These are phyloP conservation scores for Friedmanniomyces simplex DNA, from an alignment of 495 filamentous ascomycete species.

Conservation along the genomic window DNA sequence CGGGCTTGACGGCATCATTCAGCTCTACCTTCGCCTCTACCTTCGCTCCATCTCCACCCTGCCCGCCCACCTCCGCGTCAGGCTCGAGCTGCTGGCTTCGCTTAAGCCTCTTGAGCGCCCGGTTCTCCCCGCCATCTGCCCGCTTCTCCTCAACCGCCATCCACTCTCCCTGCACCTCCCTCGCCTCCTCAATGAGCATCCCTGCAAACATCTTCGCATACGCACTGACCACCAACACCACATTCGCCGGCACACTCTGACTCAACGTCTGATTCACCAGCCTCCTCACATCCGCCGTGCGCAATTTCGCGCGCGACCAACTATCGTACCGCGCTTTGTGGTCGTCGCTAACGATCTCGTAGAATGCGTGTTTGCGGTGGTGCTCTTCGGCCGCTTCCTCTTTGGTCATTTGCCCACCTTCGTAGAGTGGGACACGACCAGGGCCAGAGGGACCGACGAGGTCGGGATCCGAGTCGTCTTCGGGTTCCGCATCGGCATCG, in stretches of 20 bases:
- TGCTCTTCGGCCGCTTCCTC: background rate
- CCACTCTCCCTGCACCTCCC: constrained; percentile 73
- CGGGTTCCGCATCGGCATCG: constrained; percentile 1
- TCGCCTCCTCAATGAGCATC: constrained; percentile 69
- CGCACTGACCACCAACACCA: constrained; percentile 68
- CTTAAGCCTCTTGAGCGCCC: constrained; percentile 25
- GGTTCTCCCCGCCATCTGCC: constrained; percentile 16
- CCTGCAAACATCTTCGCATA: constrained; percentile 79
- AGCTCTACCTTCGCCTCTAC: too few species aligned
- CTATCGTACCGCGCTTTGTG: constrained; percentile 66
- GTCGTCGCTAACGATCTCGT: constrained; percentile 21
- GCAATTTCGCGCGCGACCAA: constrained; percentile 60
- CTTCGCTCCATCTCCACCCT: constrained; percentile 3
- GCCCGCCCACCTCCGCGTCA: constrained; percentile 17
- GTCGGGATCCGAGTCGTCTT: constrained; percentile 3
- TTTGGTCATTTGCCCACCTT: constrained; percentile 10
- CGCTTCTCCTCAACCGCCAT: constrained; percentile 37
- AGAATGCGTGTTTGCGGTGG: constrained; percentile 1
- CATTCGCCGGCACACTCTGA: constrained; percentile 69
- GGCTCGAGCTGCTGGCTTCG: constrained; percentile 20
- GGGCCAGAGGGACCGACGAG: background rate
- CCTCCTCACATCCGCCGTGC: constrained; percentile 39
- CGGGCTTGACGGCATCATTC: constrained; percentile 4
- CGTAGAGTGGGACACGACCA: constrained; percentile 14
- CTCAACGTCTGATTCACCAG: constrained; percentile 74